A percentile compares a stretch with the other conserved stretches of the same genome.
phyloP scores from a whole-genome alignment of 2,329 filamentous ascomycete species.

The Xylaria sp. region DNA sequence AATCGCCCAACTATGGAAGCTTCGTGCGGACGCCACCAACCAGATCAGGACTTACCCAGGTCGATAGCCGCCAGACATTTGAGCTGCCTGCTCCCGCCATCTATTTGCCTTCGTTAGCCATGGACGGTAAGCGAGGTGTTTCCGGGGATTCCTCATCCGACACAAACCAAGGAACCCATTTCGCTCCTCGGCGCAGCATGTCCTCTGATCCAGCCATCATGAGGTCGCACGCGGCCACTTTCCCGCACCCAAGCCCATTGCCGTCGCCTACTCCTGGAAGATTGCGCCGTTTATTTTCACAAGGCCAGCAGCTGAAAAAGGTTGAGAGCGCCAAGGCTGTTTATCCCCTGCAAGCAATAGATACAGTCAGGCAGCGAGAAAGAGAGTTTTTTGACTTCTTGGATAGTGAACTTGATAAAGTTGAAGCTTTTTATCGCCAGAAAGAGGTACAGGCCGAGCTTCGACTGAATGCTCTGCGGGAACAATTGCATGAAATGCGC shows the following conservation, averaged over 20 bases:
- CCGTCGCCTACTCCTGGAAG: constrained; percentile 44
- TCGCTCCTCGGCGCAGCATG: constrained; percentile 51
- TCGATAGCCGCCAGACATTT: constrained; percentile 53
- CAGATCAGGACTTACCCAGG: constrained; percentile 36
- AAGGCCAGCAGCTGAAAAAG: constrained; percentile 50
- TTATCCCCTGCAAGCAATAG: constrained; percentile 55
- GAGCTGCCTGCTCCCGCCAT: constrained; percentile 66
- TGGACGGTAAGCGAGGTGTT: constrained; percentile 36
- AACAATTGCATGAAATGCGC: constrained; percentile 93
- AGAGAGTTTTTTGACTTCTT: constrained; percentile 89
- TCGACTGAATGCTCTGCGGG: constrained; percentile 74
- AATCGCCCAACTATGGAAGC: constrained; percentile 63
- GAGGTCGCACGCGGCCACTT: constrained; percentile 31
- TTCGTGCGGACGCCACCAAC: constrained; percentile 57
- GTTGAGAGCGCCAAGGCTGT: constrained; percentile 53
- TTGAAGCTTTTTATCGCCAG: constrained; percentile 86
- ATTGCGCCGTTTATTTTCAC: constrained; percentile 55
- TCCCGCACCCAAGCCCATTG: constrained; percentile 36
- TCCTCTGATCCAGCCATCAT: constrained; percentile 45
- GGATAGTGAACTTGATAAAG: constrained; percentile 86
- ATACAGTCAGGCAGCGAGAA: constrained; percentile 73
- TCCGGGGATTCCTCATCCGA: not conserved
- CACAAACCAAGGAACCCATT: constrained; percentile 37
- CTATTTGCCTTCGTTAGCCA: constrained; percentile 50
- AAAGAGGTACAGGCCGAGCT: constrained; percentile 88